These are phyloP conservation scores for Chaetomium sp. DNA, from an alignment of 2,329 filamentous ascomycete species.

Conservation along the genomic window DNA sequence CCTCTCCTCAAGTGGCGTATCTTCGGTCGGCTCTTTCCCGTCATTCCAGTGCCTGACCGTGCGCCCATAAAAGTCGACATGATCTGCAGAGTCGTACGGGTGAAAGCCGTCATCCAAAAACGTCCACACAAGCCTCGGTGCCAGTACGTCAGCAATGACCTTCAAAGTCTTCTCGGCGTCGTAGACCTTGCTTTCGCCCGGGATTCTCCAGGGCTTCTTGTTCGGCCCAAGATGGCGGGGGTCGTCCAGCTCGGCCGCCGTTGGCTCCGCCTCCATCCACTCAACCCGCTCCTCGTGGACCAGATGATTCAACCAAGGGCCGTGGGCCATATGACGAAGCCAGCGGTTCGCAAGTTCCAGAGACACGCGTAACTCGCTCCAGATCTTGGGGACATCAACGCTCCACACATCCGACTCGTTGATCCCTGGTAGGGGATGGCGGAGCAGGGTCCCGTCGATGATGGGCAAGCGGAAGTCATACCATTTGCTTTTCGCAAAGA, in stretches of 20 bases:
- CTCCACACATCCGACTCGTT: slow-evolving; percentile 9
- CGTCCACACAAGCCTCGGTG: slow-evolving; percentile 4
- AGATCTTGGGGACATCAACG: slow-evolving; percentile 17
- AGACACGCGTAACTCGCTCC: slow-evolving; percentile 13
- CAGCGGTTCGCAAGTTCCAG: slow-evolving; percentile 20
- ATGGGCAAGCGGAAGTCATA: slow-evolving; percentile 14
- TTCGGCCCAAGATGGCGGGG: not conserved
- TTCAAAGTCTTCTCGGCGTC: not conserved
- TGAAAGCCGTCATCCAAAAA: slow-evolving; percentile 17
- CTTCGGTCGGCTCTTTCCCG: not conserved
- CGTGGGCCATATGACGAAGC: slow-evolving; percentile 12
- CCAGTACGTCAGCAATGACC: not conserved
- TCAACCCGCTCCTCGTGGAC: not conserved
- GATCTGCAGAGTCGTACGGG: not conserved
- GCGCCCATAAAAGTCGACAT: not conserved
- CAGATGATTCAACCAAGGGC: slow-evolving; percentile 9
- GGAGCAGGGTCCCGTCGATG: not conserved
- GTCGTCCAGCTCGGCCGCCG: not conserved
- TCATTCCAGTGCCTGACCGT: slow-evolving; percentile 1
- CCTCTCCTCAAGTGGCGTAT: not conserved
- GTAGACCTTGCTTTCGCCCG: not conserved
- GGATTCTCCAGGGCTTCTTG: slow-evolving; percentile 8
- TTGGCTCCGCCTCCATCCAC: slow-evolving; percentile 9
- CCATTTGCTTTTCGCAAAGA: slow-evolving; percentile 20
- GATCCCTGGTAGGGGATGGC: not conserved